phyloP scores from a whole-genome alignment of 75 land plant species.

The Gnetum montanum region DNA sequence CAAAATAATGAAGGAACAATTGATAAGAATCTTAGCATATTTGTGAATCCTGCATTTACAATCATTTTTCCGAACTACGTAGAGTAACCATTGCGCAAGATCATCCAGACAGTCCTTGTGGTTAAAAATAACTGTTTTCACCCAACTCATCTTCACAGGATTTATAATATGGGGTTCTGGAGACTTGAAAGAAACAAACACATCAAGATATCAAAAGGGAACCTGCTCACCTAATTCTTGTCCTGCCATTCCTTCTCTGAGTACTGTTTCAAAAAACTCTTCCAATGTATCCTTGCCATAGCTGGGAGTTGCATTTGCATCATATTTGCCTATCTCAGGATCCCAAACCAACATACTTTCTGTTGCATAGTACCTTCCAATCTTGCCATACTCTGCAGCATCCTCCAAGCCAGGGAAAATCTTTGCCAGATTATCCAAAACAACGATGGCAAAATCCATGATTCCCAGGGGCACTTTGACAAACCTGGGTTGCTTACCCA shows the following conservation, averaged over 20 bases:
- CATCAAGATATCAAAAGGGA: constrained; percentile 32
- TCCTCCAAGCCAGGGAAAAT: constrained; percentile 76
- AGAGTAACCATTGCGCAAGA: too few relatives aligned
- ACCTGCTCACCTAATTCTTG: constrained; percentile 95
- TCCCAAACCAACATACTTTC: constrained; percentile 94
- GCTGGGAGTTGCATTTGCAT: constrained; percentile 89
- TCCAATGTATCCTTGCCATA: constrained; percentile 91
- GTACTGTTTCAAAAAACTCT: constrained; percentile 75
- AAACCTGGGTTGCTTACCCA: constrained; percentile 79
- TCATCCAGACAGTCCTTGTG: too few relatives aligned
- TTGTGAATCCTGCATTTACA: too few relatives aligned
- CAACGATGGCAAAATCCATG: constrained; percentile 63
- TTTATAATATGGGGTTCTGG: too few relatives aligned
- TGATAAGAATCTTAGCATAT: too few relatives aligned
- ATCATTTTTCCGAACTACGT: too few relatives aligned
- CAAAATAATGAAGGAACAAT: too few relatives aligned
- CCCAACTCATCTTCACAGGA: too few relatives aligned
- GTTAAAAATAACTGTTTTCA: too few relatives aligned
- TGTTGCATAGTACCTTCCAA: constrained; percentile 95
- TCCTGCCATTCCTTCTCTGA: constrained; percentile 88
- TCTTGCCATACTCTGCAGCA: constrained; percentile 88
- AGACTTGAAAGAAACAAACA: too few relatives aligned
- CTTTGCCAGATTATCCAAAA: constrained; percentile 70
- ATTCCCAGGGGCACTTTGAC: constrained; percentile 81
- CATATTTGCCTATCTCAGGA: constrained; percentile 72